A percentile compares a stretch with the other conserved stretches of the same genome.
Conservation (phyloP, 257 asterid genomes). For the Capsicum rhomboideum region DNA sequence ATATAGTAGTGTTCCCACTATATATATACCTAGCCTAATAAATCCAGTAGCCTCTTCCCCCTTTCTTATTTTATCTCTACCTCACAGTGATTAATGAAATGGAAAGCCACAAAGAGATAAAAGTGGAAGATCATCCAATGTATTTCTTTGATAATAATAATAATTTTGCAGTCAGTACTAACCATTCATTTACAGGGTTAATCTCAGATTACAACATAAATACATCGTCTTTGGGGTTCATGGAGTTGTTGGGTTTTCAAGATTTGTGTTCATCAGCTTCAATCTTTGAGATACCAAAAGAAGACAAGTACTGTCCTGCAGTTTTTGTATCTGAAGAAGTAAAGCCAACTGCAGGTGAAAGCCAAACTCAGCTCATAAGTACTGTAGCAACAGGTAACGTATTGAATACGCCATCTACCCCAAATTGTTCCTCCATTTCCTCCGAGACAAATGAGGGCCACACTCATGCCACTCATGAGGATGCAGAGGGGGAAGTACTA, state of each 20-base stretch:
- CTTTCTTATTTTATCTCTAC: background rate
- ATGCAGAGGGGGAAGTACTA: background rate
- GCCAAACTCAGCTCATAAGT: no score
- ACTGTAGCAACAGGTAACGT: constrained; percentile 8
- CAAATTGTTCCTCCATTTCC: constrained; percentile 60
- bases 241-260: constrained; percentile 48
- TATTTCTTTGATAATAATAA: constrained; percentile 25
- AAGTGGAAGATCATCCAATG: constrained; percentile 31
- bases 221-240: constrained; percentile 33
- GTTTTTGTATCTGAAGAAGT: background rate
- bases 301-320: background rate
- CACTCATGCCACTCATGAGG: background rate
- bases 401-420: constrained; percentile 46
- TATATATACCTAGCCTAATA: background rate
- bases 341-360: background rate
- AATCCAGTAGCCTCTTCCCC: background rate
- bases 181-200: constrained; percentile 12
- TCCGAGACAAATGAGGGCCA: constrained; percentile 18
- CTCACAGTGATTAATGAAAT: background rate
- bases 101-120: constrained; percentile 3
- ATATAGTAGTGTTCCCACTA: background rate
- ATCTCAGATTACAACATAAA: constrained; percentile 13
- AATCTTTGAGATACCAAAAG: constrained; percentile 6
- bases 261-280: constrained; percentile 24
- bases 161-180: background rate